phyloP scores from a whole-genome alignment of 441 rosid species.

The Corymbia citriodora region DNA sequence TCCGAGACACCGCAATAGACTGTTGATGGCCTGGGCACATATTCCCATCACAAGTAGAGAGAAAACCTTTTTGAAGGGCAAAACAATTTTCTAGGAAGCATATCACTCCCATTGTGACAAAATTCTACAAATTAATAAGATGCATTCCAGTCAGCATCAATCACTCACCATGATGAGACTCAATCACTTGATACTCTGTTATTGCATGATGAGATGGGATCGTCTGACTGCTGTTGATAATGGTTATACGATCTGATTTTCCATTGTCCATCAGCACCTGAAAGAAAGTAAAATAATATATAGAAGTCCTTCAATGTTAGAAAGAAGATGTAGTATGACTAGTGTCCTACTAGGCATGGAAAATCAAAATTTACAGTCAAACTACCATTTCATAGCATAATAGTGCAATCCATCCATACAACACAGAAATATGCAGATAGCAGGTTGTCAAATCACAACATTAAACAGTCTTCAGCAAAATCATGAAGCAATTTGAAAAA shows the following conservation, averaged over 20 bases:
- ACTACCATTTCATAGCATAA: neutral
- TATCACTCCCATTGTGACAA: neutral
- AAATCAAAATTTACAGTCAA: neutral
- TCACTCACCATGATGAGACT: conserved; percentile 53
- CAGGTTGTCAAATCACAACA: neutral
- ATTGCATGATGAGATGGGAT: conserved; percentile 68
- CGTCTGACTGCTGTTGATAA: conserved; percentile 33
- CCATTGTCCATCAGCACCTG: conserved; percentile 84
- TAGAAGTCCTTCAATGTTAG: neutral
- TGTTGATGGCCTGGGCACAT: neutral
- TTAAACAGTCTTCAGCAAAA: neutral
- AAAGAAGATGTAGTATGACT: neutral
- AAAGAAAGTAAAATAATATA: neutral
- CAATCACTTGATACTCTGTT: conserved; percentile 72
- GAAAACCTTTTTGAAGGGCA: neutral
- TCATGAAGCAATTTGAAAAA: neutral
- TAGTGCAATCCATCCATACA: neutral
- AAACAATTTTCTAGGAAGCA: neutral
- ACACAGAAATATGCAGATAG: neutral
- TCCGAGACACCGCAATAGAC: neutral
- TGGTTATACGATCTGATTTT: conserved; percentile 84
- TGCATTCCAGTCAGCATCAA: neutral
- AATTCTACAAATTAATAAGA: neutral
- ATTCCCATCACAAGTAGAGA: neutral
- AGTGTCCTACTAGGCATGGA: neutral